Base-by-base conservation (phyloP, 164 flowering plant genomes). In the Echeveria elegans region DNA sequence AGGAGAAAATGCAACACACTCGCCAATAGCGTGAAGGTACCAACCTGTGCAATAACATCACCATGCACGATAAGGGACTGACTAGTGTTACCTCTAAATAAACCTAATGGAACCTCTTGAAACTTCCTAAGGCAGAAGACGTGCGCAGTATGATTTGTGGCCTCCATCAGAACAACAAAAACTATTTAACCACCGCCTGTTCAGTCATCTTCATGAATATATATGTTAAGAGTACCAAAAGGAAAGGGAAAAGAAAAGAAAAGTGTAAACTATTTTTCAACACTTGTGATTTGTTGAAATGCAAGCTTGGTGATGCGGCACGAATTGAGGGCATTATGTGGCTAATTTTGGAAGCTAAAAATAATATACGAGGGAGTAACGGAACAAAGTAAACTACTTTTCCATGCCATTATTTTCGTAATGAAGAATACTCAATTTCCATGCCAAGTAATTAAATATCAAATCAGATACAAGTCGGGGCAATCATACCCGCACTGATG, bases 1-100 rank as follows among this genome's bases (percentile, higher is more conserved):
- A 71, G 63, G 43, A 62, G 37, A 40, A 61, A 47, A 16, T 71
- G 74, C 4, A 66, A 12, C 14, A 30, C 63, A 23, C 58, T 52
- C 9, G 58, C 21, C 52, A 47, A 23, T 52, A 52, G 58, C 11
- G 58, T 52, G 23, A 52, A 52, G 26, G 23, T 12, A 21, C 58
- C 58, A 52, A 52, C 58, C 58, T 52, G 58, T 23, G 58, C 58
- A 5, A 52, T 52, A 21, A 52, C 58, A 12, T 50, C 58, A 7
- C 58, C 58, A 10, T 23, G 58, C 6, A 50, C 8, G 58, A 50
- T 50, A 0, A 50, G 28, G 1, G 58, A 21, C 28, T 50, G 58
- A 23, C 58, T 50, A 23, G 28, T 21, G 10, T 50, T 50, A 5
- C 58, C 58, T 12, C 28, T 50, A 21, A n/a, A 7, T 21, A 50